phyloP scores from a whole-genome alignment of 2,329 filamentous ascomycete genomes.

The Dactylonectria macrodidyma region DNA sequence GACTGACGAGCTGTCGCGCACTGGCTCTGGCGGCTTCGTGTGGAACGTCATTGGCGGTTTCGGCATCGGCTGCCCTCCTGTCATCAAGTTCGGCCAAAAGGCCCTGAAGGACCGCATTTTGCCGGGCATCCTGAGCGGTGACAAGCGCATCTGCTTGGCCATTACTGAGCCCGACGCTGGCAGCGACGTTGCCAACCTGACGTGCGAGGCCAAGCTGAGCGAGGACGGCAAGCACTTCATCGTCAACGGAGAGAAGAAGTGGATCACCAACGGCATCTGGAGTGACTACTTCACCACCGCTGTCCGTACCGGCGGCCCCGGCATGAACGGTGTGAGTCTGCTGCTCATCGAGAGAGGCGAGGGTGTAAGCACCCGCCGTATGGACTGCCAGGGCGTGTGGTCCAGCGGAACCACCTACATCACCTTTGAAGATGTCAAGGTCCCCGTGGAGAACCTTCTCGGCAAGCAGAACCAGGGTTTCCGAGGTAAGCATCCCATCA shows the following conservation, averaged over 20 bases:
- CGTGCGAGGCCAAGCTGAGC: conserved; percentile 93
- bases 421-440: conserved; percentile 99
- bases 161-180: conserved; percentile 98
- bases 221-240: conserved; percentile 99
- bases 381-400: conserved; percentile 99
- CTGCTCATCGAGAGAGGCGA: conserved; percentile 93
- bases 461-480: conserved; percentile 99
- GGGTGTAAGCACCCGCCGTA: conserved; percentile 91
- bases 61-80: conserved; percentile 91
- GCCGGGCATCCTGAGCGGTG: conserved; percentile 88
- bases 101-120: conserved; percentile 88
- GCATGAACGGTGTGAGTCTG: conserved; percentile 94
- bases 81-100: conserved; percentile 94
- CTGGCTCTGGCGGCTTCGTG: conserved; percentile 91
- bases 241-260: conserved; percentile 99
- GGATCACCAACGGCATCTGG: conserved; percentile 99
- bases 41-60: conserved; percentile 99
- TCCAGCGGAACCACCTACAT: conserved; percentile 96
- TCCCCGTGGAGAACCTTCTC: conserved; percentile 98
- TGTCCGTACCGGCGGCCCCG: conserved; percentile 87
- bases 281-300: conserved; percentile 98
- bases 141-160: conserved; percentile 97
- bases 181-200: conserved; percentile 94
- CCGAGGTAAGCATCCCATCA: conserved; percentile 70
- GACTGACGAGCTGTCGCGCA: conserved; percentile 93